A percentile compares a stretch with the other conserved stretches of the same genome.
phyloP scores from a whole-genome alignment of 371 early-diverging fungal genomes.

The Apophysomyces variabilis region DNA sequence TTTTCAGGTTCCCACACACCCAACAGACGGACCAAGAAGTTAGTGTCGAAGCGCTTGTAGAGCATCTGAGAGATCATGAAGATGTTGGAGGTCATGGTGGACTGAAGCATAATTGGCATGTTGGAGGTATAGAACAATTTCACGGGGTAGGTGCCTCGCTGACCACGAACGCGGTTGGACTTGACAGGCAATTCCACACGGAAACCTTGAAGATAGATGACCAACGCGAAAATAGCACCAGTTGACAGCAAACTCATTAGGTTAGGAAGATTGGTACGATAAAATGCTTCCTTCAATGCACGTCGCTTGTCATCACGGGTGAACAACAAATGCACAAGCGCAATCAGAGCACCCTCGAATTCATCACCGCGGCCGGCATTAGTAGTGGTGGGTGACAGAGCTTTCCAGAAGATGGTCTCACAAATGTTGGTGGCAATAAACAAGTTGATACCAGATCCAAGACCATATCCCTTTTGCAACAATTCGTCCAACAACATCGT shows the following conservation, averaged over 20 bases:
- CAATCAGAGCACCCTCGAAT: conserved; percentile 97
- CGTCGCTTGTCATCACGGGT: conserved; percentile 97
- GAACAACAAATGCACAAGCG: conserved; percentile 95
- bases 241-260: conserved; percentile 94
- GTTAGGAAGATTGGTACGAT: conserved; percentile 97
- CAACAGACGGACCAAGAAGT: conserved; percentile 90
- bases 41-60: conserved; percentile 94
- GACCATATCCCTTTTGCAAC: conserved; percentile 99
- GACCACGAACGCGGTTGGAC: conserved; percentile 95
- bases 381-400: conserved; percentile 95
- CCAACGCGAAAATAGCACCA: conserved; percentile 89
- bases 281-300: conserved; percentile 98
- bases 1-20: conserved; percentile 98
- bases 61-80: conserved; percentile 97
- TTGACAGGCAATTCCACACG: conserved; percentile 99
- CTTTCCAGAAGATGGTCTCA: conserved; percentile 99
- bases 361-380: conserved; percentile 98
- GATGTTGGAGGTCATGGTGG: conserved; percentile 94
- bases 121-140: conserved; percentile 99
- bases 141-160: conserved; percentile 97
- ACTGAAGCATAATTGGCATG: conserved; percentile 99
- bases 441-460: conserved; percentile 99
- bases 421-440: conserved; percentile 99
- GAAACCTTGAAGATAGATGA: conserved; percentile 99
- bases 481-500: conserved; percentile 99